Evolutionary conservation across 2,329 filamentous ascomycete species (phyloP).

Genomic region (Colletotrichum eremochloae): DNA sequence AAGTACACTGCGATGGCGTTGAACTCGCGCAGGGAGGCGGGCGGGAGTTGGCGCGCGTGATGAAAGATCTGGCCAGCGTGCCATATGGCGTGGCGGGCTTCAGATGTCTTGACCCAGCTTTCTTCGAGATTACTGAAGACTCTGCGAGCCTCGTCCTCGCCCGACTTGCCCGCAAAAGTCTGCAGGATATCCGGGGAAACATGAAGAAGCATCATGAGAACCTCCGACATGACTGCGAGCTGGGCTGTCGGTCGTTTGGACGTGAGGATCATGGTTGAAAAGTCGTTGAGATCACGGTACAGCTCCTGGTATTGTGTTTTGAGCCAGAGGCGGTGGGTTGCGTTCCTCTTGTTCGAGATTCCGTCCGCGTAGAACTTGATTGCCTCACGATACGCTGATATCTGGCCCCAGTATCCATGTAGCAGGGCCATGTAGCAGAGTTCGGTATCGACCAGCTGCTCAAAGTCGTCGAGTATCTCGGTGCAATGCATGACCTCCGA

Average conservation of each 20-base stretch:
- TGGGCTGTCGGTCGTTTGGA: conserved; percentile 36
- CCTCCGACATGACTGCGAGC: conserved; percentile 39
- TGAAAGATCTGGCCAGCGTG: conserved; percentile 49
- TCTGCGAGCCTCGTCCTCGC: conserved; percentile 53
- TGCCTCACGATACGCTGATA: conserved; percentile 50
- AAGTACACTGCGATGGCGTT: conserved; percentile 48
- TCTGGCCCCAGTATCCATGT: conserved; percentile 51
- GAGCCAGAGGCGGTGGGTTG: conserved; percentile 47
- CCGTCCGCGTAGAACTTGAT: conserved; percentile 47
- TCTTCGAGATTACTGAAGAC: conserved; percentile 51
- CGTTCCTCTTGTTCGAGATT: conserved; percentile 31
- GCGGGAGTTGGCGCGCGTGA: conserved; percentile 40
- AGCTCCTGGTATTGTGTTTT: conserved; percentile 50
- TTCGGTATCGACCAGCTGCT: conserved; percentile 47
- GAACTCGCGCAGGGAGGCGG: conserved; percentile 44
- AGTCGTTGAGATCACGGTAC: conserved; percentile 48
- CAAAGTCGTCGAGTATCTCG: conserved; percentile 39
- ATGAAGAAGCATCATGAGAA: conserved; percentile 50
- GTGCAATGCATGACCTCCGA: conserved; percentile 40
- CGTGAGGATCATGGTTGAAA: conserved; percentile 44
- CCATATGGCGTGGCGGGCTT: conserved; percentile 50
- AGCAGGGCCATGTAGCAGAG: conserved; percentile 48
- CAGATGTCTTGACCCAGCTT: conserved; percentile 52
- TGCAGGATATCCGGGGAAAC: conserved; percentile 59
- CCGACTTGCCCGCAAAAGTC: conserved; percentile 58